These are phyloP conservation scores for Microdochium bolleyi DNA, from an alignment of 2,329 filamentous ascomycete species.

Conservation along the genomic window DNA sequence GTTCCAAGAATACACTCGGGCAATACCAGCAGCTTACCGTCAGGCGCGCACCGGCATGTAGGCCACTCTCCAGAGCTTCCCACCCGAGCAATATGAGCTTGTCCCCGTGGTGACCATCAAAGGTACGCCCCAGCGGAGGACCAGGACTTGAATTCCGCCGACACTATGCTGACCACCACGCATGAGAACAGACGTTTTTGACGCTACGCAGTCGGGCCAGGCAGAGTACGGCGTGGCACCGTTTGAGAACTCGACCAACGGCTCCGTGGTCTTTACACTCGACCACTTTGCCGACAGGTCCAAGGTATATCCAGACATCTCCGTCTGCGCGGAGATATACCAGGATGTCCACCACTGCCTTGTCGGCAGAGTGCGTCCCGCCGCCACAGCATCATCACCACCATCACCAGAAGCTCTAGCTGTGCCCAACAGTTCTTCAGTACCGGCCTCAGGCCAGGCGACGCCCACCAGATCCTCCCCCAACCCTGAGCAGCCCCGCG, in stretches of 20 bases:
- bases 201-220: slow-evolving; percentile 59
- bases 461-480: slow-evolving; percentile 42
- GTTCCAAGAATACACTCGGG: neutral
- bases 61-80: slow-evolving; percentile 40
- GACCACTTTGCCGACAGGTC: slow-evolving; percentile 78
- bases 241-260: slow-evolving; percentile 94
- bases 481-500: slow-evolving; percentile 32
- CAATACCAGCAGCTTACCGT: neutral
- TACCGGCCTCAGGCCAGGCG: slow-evolving; percentile 26
- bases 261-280: slow-evolving; percentile 81
- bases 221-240: slow-evolving; percentile 75
- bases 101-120: slow-evolving; percentile 43
- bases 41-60: slow-evolving; percentile 10
- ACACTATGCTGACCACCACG: no score
- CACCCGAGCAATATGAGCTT: slow-evolving; percentile 36
- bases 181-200: slow-evolving; percentile 73
- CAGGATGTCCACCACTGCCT: slow-evolving; percentile 85
- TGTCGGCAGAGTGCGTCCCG: slow-evolving; percentile 41
- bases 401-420: neutral
- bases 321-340: slow-evolving; percentile 77
- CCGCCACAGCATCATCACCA: slow-evolving; percentile 5
- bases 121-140: slow-evolving; percentile 15
- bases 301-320: slow-evolving; percentile 55
- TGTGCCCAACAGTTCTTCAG: no score
- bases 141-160: neutral